Percentiles rank a stretch among this genome's conserved stretches.
phyloP scores from a whole-genome alignment of 2,329 filamentous ascomycete species.

The Aspergillus fumigatiaffinis region DNA sequence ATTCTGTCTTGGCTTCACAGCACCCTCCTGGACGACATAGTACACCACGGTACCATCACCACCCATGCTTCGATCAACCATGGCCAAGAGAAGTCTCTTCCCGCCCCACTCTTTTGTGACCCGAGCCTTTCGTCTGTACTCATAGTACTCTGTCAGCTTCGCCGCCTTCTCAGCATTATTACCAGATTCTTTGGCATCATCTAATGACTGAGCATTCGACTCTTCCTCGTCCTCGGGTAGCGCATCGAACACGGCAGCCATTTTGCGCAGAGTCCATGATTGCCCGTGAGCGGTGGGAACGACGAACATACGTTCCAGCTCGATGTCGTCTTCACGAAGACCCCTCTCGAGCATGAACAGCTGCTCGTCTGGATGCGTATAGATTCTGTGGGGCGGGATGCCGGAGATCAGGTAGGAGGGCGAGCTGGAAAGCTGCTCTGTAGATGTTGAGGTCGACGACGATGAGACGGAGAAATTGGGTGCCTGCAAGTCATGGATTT shows the following conservation, averaged over 20 bases:
- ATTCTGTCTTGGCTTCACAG: constrained; percentile 63
- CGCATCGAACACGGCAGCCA: constrained; percentile 56
- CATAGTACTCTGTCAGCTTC: constrained; percentile 31
- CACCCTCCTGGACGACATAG: constrained; percentile 62
- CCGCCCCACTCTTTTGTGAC: constrained; percentile 39
- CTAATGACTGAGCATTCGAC: constrained; percentile 6
- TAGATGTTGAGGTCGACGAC: not conserved
- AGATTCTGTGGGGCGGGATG: constrained; percentile 57
- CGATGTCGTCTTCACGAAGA: constrained; percentile 45
- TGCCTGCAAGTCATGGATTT: constrained; percentile 42
- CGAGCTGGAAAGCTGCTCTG: constrained; percentile 24
- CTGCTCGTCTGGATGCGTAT: constrained; percentile 63
- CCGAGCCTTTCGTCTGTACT: constrained; percentile 21
- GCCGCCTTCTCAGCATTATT: constrained; percentile 23
- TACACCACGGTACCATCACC: constrained; percentile 62
- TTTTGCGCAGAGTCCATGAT: constrained; percentile 54
- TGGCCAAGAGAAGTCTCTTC: constrained; percentile 56
- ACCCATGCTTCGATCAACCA: constrained; percentile 47
- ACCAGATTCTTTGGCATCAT: constrained; percentile 6
- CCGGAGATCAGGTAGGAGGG: constrained; percentile 54
- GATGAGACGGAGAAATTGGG: constrained; percentile 6
- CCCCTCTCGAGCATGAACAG: constrained; percentile 54
- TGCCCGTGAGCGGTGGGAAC: constrained; percentile 57
- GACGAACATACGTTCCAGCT: constrained; percentile 55
- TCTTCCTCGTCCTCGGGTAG: constrained; percentile 30